Percentiles rank a stretch among this genome's conserved stretches.
Conservation (phyloP, 495 filamentous ascomycete genomes). For the Trichoderma asperelloides region DNA sequence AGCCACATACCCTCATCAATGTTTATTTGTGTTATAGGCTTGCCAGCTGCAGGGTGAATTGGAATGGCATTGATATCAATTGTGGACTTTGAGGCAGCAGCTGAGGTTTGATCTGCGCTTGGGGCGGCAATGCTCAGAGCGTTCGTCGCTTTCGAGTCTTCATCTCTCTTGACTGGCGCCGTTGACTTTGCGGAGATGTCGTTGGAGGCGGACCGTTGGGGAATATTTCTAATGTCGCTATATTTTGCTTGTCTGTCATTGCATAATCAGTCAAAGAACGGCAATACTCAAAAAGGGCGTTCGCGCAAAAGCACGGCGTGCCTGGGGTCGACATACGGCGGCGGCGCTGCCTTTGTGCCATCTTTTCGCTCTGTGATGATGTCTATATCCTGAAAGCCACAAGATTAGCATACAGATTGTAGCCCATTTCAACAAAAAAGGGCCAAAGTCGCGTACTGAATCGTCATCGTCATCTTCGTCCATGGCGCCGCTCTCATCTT, state of each 20-base stretch:
- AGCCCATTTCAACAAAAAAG: constrained; percentile 1
- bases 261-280: background rate
- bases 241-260: constrained; percentile 39
- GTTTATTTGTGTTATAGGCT: constrained; percentile 75
- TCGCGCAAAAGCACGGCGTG: background rate
- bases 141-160: constrained; percentile 15
- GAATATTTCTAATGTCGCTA: constrained; percentile 58
- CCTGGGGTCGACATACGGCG: constrained; percentile 32
- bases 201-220: constrained; percentile 49
- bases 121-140: constrained; percentile 11
- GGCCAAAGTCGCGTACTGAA: constrained; percentile 25
- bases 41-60: constrained; percentile 60
- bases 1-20: constrained; percentile 53
- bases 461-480: constrained; percentile 63
- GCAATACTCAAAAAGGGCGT: background rate
- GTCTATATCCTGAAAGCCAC: constrained; percentile 67
- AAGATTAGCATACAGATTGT: background rate
- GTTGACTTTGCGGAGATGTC: constrained; percentile 32
- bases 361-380: constrained; percentile 87
- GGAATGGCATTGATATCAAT: constrained; percentile 82
- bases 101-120: constrained; percentile 17
- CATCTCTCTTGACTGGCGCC: constrained; percentile 40
- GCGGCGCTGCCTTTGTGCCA: constrained; percentile 59
- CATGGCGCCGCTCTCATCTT: constrained; percentile 66
- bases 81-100: constrained; percentile 59